Evolutionary conservation across 768 basidiomycete genomes (phyloP).

Genomic region (Boletus pseudo-olivaceus): DNA sequence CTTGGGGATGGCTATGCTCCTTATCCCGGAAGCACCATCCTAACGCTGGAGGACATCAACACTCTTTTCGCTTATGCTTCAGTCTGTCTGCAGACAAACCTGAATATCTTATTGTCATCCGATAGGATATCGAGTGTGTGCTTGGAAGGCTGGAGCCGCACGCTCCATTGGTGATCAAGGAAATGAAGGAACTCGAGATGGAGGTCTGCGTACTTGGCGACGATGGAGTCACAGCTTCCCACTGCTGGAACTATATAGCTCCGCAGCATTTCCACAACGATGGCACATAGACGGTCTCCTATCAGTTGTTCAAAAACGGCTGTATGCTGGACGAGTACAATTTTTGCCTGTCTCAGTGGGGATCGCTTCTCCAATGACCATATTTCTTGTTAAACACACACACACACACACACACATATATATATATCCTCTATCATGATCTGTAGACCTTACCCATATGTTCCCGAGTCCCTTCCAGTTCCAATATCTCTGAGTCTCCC

Average conservation of each 20-base stretch:
- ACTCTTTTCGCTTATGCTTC: neutral
- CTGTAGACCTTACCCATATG: too few species aligned
- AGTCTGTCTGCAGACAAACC: neutral
- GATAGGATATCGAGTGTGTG: neutral
- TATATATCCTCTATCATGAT: too few species aligned
- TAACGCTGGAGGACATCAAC: neutral
- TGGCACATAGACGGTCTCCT: neutral
- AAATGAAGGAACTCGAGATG: neutral
- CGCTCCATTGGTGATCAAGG: neutral
- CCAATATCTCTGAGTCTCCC: too few species aligned
- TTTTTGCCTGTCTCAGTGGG: conserved; percentile 2
- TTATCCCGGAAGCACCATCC: neutral
- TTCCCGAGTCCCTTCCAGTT: too few species aligned
- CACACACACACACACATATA: too few species aligned
- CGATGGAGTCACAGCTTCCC: neutral
- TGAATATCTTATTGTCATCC: neutral
- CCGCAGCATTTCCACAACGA: conserved; percentile 2
- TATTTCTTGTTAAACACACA: too few species aligned
- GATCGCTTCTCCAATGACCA: too few species aligned
- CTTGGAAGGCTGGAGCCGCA: neutral
- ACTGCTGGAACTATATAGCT: conserved; percentile 13
- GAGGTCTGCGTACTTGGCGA: neutral
- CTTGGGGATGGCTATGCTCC: neutral
- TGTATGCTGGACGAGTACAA: conserved; percentile 1
- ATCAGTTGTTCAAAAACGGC: conserved; percentile 4